Conservation (phyloP, 352 stramenopile species). For the Pythium rhizo-oryzae region DNA sequence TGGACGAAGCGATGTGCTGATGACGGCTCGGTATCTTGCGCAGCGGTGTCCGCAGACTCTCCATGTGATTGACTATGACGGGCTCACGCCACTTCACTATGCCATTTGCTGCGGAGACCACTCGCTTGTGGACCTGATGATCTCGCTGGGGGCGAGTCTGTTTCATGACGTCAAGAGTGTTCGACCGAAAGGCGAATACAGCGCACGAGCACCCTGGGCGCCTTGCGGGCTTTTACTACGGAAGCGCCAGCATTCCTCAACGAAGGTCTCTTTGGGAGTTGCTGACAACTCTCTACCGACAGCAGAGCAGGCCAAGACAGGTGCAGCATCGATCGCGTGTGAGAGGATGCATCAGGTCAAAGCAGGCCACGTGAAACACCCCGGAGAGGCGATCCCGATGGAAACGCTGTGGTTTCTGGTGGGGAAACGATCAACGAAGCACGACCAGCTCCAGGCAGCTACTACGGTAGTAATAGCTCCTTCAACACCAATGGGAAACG, state of each 20-base stretch:
- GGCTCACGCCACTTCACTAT: conserved; percentile 47
- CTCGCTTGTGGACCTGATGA: conserved; percentile 42
- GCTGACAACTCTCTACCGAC: not conserved
- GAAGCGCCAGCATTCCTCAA: not conserved
- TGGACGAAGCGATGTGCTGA: conserved; percentile 5
- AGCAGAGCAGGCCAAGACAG: not conserved
- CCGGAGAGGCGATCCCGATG: conserved; percentile 13
- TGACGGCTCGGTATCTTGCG: conserved; percentile 34
- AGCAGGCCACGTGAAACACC: conserved; percentile 15
- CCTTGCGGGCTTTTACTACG: conserved; percentile 40
- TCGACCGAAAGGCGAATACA: not conserved
- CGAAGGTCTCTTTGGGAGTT: not conserved
- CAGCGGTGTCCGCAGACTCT: conserved; percentile 34
- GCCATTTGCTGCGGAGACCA: conserved; percentile 42
- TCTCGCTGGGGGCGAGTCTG: conserved; percentile 44
- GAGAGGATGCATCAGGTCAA: conserved; percentile 22
- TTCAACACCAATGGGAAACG: not conserved
- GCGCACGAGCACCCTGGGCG: conserved; percentile 36
- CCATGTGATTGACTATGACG: conserved; percentile 44
- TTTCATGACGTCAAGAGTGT: not conserved
- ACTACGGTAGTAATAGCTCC: not conserved
- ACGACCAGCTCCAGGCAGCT: not conserved
- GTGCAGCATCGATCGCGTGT: conserved; percentile 17
- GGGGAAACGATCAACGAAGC: not conserved
- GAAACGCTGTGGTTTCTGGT: conserved; percentile 31